Base-by-base conservation (phyloP, 306 rosid genomes). In the Cucumis sativus region DNA sequence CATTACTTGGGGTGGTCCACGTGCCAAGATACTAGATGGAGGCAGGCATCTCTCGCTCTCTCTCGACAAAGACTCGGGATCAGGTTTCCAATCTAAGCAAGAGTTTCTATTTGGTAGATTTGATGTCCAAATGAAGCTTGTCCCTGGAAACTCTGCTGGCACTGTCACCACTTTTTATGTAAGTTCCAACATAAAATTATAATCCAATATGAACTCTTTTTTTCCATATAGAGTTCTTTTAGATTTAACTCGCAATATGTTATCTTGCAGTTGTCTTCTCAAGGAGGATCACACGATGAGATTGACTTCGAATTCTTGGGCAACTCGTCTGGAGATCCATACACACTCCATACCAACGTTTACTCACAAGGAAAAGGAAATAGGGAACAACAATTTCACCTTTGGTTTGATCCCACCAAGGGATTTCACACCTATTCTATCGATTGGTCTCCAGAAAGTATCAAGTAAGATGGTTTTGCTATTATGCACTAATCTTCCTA, bases 131-230 rank as follows among this genome's bases (percentile, higher is more conserved):
- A 87, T 93, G 76, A 93, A 84, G 87, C 85, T 86, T 1, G 98
- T 93, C 40, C 78, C 93, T 10, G 97, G 93, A 37, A 88, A 93
- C 79, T 93, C 98, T 14, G 98, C 96, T 73, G 96, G 97, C 80
- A 91, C 98, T 14, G 96, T 89, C 80, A 89, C 98, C 35, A 82
- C 97, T 30, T 93, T 81, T 55, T 93, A 93, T 61, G 97, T 93
- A 88, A 35, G 77, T 28, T 61, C 72, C 30, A 77, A 14, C 18
- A 41, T 43, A 20, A 39, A 16, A 25, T 16, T 41, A 37, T 33
- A 28, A n/a, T 6, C 23, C 61, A 33, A 45, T 16, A 28, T 28
- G 30, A 28, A 28, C 30, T 28, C 30, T 28, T 28, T 3, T 28
- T 28, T 28, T 28, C 30, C 30, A 28, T 28, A 2, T 28, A 28